Conservation (phyloP, 2,329 filamentous ascomycete genomes). For the Xylariomycetidae sp. region DNA sequence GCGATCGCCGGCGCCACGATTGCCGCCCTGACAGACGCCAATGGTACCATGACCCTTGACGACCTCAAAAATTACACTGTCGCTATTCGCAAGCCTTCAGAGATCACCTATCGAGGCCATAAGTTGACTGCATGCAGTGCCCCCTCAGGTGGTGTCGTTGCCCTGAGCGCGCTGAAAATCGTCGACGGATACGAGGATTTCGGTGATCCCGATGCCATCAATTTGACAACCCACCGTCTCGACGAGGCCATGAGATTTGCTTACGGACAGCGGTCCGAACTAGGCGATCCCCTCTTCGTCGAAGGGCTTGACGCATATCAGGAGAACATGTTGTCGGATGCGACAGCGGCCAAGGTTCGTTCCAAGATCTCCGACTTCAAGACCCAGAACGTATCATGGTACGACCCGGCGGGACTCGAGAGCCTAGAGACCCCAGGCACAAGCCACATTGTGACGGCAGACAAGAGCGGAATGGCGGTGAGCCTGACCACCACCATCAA, state of each 20-base stretch:
- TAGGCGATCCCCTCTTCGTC: conserved; percentile 75
- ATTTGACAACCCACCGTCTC: conserved; percentile 70
- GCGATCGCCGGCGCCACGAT: conserved; percentile 39
- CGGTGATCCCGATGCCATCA: conserved; percentile 46
- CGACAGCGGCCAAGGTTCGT: conserved; percentile 48
- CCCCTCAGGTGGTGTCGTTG: conserved; percentile 70
- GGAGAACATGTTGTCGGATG: conserved; percentile 59
- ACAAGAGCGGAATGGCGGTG: conserved; percentile 66
- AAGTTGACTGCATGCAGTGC: conserved; percentile 64
- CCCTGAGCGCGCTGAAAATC: conserved; percentile 69
- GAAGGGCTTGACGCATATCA: conserved; percentile 55
- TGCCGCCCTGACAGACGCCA: conserved; percentile 53
- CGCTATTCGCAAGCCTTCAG: conserved; percentile 53
- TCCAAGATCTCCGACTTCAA: conserved; percentile 38
- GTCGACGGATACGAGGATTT: conserved; percentile 67
- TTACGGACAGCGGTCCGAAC: conserved; percentile 66
- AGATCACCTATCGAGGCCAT: conserved; percentile 64
- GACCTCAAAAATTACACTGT: conserved; percentile 75
- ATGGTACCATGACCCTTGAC: conserved; percentile 76
- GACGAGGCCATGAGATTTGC: conserved; percentile 81
- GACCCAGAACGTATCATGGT: conserved; percentile 36
- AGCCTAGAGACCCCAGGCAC: conserved; percentile 61
- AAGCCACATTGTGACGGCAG: conserved; percentile 62
- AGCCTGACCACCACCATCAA: conserved; percentile 80
- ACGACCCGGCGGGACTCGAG: conserved; percentile 42